phyloP scores from a whole-genome alignment of 768 basidiomycete species.

The Russula emetica region DNA sequence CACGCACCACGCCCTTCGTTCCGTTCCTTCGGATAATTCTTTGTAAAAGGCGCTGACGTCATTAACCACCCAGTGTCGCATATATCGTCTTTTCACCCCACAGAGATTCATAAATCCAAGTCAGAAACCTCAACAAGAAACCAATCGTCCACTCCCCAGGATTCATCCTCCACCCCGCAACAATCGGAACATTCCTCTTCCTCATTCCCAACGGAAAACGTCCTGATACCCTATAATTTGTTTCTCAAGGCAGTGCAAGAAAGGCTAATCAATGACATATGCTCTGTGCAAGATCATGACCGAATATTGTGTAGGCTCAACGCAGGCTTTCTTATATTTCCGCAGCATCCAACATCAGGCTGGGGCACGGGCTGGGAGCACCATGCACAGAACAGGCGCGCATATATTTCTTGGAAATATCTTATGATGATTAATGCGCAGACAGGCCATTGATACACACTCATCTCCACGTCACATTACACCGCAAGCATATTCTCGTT shows the following conservation, averaged over 20 bases:
- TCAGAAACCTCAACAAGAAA: constrained; percentile 37
- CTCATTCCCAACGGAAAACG: constrained; percentile 43
- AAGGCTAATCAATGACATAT: constrained; percentile 50
- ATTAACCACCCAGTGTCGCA: constrained; percentile 38
- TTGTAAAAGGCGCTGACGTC: constrained; percentile 8
- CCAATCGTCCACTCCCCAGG: constrained; percentile 40
- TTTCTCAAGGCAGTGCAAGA: constrained; percentile 65
- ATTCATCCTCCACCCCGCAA: constrained; percentile 25
- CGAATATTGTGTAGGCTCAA: constrained; percentile 48
- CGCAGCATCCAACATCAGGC: constrained; percentile 43
- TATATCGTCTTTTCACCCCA: constrained; percentile 43
- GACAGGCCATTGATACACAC: constrained; percentile 57
- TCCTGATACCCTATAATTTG: constrained; percentile 40
- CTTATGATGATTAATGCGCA: constrained; percentile 23
- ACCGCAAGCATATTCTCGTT: constrained; percentile 48
- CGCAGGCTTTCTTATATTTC: constrained; percentile 60
- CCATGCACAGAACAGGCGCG: constrained; percentile 46
- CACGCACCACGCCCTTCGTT: neutral
- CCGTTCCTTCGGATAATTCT: neutral
- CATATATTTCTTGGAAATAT: constrained; percentile 5
- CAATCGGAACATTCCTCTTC: constrained; percentile 23
- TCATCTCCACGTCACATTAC: constrained; percentile 33
- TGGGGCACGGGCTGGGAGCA: constrained; percentile 68
- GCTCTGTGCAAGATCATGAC: constrained; percentile 27
- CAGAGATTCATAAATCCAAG: constrained; percentile 53